Evolutionary conservation across 768 basidiomycete genomes (phyloP), one percentile per base, ranked within the genome.

Genomic region (Candolleomyces eurysporus): DNA sequence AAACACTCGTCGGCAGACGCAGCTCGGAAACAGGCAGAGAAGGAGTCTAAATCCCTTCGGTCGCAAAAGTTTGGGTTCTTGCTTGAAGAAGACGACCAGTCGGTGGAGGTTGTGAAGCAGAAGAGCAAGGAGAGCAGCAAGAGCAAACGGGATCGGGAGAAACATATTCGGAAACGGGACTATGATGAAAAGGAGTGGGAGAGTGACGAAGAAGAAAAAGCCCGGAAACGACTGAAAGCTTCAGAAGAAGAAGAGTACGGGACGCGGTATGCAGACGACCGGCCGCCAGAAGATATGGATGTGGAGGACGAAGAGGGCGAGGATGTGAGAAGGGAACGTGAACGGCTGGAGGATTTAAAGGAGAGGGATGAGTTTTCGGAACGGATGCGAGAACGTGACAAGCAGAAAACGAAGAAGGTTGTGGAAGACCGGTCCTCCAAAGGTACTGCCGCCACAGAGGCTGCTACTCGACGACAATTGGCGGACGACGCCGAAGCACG

Each of bases 361-460:
- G 96, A 97, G 63, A 82, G 97, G 62, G 97, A 99, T 72, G 96
- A 89, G 16, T 97, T 99, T 66, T 90, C 96, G 5, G 89, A 93
- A 63, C 88, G 97, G 4, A 83, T 99, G 64, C 84, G 83, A 69
- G 83, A 87, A 58, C 86, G 90, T 50, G 96, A 99, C 73, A 80
- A 82, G 66, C 90, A 94, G 71, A 85, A 82, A 72, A 92, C 90
- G 48, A 97, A 96, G 77, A 93, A 92, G 68, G 72, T 99, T 17
- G 90, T 97, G 32, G 91, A 95, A 70, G 96, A 98, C 72, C 87
- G 91, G 19, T 95, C 94, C 31, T 91, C 92, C 22, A 91, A 89
- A 71, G 75, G 77, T 10, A 75, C 82, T 11, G 90, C 86, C 31
- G 89, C 85, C 10, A 90, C 90, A 19, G 96, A 97, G 63, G 92